A percentile compares a stretch with the other conserved stretches of the same genome.
These are phyloP conservation scores for Pistacia atlantica DNA, from an alignment of 345 rosid genomes.

Conservation along the genomic window DNA sequence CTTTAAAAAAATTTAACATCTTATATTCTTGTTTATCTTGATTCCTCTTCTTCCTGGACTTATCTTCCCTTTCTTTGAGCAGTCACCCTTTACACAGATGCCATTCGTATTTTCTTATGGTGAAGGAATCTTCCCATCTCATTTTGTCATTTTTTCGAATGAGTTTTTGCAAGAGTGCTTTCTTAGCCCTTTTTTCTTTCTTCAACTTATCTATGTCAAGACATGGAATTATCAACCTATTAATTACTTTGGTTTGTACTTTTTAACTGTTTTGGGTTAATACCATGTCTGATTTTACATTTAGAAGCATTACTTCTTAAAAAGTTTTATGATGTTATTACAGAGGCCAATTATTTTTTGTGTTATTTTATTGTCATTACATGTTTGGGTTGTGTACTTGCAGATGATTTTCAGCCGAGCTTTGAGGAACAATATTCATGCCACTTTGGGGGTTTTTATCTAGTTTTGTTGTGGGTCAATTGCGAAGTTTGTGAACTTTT, in stretches of 20 bases:
- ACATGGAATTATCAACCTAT: too few relatives aligned
- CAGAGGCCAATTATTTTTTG: conserved; percentile 15
- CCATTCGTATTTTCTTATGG: background rate
- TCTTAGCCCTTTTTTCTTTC: too few relatives aligned
- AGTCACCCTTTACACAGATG: too few relatives aligned
- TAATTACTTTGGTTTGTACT: too few relatives aligned
- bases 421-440: conserved; percentile 45
- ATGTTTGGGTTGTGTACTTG: conserved; percentile 49
- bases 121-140: background rate
- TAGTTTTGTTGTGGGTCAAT: conserved; percentile 23
- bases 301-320: background rate
- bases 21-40: too few relatives aligned
- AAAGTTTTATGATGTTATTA: background rate
- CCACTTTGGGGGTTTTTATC: conserved; percentile 31
- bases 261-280: background rate
- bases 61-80: too few relatives aligned
- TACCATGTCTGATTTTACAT: conserved; percentile 1
- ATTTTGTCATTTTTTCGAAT: too few relatives aligned
- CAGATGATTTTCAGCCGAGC: conserved; percentile 63
- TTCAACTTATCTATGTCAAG: too few relatives aligned
- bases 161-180: too few relatives aligned
- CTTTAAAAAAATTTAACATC: too few relatives aligned
- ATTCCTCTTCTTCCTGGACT: too few relatives aligned
- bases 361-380: conserved; percentile 30
- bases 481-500: conserved; percentile 25